A percentile compares a stretch with the other conserved stretches of the same genome.
Evolutionary conservation across 2,329 filamentous ascomycete species (phyloP).

Genomic region (Epichloe baconii): DNA sequence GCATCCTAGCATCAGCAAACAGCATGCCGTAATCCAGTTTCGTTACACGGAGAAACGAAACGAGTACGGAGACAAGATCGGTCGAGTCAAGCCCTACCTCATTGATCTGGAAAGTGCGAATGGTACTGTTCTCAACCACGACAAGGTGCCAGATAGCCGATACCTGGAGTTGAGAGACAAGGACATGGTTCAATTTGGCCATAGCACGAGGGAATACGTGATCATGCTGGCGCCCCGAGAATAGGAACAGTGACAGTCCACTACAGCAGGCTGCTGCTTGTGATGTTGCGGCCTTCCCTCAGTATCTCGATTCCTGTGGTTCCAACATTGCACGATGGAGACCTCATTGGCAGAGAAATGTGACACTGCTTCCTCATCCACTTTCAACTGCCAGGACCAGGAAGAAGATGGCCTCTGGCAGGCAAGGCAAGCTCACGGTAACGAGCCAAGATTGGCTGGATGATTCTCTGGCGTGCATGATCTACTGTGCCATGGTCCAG

Average conservation of each 20-base stretch:
- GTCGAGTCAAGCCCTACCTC: conserved; percentile 72
- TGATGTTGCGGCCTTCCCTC: no score
- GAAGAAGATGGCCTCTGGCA: no score
- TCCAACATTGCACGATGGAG: no score
- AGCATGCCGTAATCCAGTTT: conserved; percentile 93
- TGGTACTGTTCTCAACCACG: conserved; percentile 71
- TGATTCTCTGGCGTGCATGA: neutral
- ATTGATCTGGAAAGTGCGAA: conserved; percentile 92
- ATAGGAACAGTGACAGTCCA: conserved; percentile 12
- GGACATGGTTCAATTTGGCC: conserved; percentile 79
- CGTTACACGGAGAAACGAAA: conserved; percentile 71
- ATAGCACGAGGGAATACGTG: conserved; percentile 89
- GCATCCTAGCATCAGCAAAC: conserved; percentile 87
- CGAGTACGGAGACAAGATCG: conserved; percentile 74
- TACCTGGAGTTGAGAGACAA: conserved; percentile 81
- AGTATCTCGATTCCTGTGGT: no score
- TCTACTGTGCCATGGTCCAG: neutral
- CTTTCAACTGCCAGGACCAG: no score
- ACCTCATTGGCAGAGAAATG: no score
- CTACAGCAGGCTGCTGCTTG: neutral
- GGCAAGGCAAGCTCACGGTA: neutral
- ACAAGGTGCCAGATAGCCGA: conserved; percentile 57
- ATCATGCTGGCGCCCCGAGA: conserved; percentile 59
- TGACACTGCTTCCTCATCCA: no score
- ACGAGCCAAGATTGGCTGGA: neutral